Evolutionary conservation across 345 rosid genomes (phyloP), one percentile per base, ranked within the genome.

Genomic region (Trapa bicornis): DNA sequence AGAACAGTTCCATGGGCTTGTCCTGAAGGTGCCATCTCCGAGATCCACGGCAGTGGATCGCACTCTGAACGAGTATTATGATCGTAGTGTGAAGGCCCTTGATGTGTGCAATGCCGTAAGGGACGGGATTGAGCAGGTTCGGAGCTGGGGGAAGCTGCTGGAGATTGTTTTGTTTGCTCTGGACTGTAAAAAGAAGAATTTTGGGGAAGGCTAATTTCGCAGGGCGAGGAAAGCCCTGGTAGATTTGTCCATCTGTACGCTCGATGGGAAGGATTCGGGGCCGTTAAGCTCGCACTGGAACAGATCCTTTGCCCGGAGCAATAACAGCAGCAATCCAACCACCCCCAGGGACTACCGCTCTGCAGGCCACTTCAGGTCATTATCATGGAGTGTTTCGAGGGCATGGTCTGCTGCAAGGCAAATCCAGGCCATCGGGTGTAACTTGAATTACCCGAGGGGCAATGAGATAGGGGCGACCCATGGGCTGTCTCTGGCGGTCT

Each of bases 351-450:
- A 86, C 57, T 78, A 67, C 37, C 77, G 80, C 17, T 67, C 73
- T 10, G 47, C 83, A 0, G 92, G 84, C 29, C 92, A 86, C 75
- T 88, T 87, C 70, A 70, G 96, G 63, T 94, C 99, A 16, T 76
- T 94, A 67, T 94, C 99, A 1, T 94, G 99, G 99, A 94, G 96
- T 61, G 96, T 94, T 6, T 94, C 99, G 3, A 78, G 96, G 77
- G 89, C 96, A 0, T 91, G 99, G 99, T 94, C 99, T 0, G 99
- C 97, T 2, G 85, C 96, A 6, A 83, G 81, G 80, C 97, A 91
- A 78, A 80, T 94, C 43, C 96, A 85, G 76, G 95, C 95, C 1
- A 83, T 94, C 32, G 91, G 88, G 29, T 85, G 71, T n/a, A 94
- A 91, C 72, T 71, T 94, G 76, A 64, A 67, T 4, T 78, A 85